Base-by-base conservation (phyloP, 108 stramenopile genomes). In the Skeletonema grethae region DNA sequence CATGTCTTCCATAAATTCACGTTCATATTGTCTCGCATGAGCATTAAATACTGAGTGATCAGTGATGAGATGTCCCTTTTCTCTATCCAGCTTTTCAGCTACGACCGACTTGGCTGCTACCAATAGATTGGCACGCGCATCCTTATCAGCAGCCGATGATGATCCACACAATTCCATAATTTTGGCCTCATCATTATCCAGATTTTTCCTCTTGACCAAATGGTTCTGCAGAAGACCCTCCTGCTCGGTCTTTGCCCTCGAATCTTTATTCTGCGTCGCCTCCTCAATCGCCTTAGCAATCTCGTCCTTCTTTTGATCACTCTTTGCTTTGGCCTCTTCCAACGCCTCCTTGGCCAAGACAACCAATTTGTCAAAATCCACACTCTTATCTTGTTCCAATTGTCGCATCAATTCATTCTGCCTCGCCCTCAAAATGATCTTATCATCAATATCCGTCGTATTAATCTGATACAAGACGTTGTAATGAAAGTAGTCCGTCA, bases 371-470 rank as follows among this genome's bases (percentile, higher is more conserved):
- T 65, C 82, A 48, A 55, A 82, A 68, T 78, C 72, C 11, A 82
- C 72, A 55, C 15, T 56, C 3, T 10, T 28, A 58, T 82, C 82
- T 34, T 63, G 73, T 50, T 76, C 76, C 69, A 85, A 81, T 60
- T 75, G 74, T 25, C 80, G 69, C 62, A 88, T 66, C 57, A 88
- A 67, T 63, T 85, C 85, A 48, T 85, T 84, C 67, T 95, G 90
- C 22, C 85, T 62, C 32, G 96, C 87, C 50, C 98, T 72, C 62
- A 82, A 56, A 73, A 99, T 98, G 74, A 99, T 99, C 77, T 99
- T 99, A 80, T 99, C 99, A 63, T 99, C 99, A 57, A 99, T 96
- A 75, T 99, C 99, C 13, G 98, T 99, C 69, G 94, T 92, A 70
- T 97, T 97, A 45, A 97, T 88, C 46, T 85, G 86, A 79, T 90